Conservation (phyloP, 192 early-diverging fungal genomes). For the Lunasporangiospora selenospora region DNA sequence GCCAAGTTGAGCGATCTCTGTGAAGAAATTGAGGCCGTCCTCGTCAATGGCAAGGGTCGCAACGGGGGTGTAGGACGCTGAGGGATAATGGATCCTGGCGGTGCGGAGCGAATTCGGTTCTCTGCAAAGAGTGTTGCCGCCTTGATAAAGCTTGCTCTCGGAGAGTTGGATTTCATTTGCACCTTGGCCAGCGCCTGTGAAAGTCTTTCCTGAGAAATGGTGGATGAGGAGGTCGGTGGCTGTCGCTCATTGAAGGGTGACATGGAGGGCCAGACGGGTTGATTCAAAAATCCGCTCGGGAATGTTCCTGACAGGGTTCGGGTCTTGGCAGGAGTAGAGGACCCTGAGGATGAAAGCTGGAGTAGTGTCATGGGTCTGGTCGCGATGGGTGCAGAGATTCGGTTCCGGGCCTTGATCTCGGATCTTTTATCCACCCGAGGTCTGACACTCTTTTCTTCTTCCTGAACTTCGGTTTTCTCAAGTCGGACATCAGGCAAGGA, state of each 20-base stretch:
- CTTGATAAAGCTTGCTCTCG: no score
- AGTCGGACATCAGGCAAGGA: slow-evolving; percentile 17
- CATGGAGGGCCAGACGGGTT: slow-evolving; percentile 40
- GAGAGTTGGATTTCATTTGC: background rate
- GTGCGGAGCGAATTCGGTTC: slow-evolving; percentile 23
- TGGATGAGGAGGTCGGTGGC: background rate
- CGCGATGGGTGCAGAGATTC: slow-evolving; percentile 8
- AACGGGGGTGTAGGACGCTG: background rate
- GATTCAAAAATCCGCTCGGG: background rate
- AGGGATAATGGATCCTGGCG: slow-evolving; percentile 4
- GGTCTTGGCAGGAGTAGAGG: background rate
- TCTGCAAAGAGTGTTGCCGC: slow-evolving; percentile 33
- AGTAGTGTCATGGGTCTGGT: background rate
- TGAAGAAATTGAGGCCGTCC: background rate
- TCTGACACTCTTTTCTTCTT: no score
- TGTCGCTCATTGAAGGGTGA: background rate
- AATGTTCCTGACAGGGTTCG: background rate
- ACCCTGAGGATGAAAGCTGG: no score
- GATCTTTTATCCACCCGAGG: no score
- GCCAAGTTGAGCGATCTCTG: no score
- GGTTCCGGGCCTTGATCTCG: background rate
- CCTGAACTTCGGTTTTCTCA: background rate
- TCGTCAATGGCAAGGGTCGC: no score
- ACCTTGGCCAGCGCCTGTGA: background rate
- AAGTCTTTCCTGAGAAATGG: no score